Conservation (phyloP, 768 basidiomycete genomes). For the Candolleomyces eurysporus region DNA sequence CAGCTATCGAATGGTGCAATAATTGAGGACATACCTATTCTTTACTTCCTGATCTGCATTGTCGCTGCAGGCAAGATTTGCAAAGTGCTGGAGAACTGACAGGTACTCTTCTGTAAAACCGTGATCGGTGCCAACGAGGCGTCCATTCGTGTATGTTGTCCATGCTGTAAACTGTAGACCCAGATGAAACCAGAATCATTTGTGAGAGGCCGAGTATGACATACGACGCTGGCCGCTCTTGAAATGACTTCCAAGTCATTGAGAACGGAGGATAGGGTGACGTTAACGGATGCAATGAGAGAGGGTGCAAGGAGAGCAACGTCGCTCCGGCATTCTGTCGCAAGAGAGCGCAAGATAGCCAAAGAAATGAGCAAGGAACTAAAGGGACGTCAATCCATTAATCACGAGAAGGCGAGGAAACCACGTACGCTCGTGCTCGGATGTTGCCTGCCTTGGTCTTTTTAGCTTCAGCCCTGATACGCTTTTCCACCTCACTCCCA, state of each 20-base stretch:
- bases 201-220: constrained; percentile 24
- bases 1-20: constrained; percentile 2
- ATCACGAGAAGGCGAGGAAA: background rate
- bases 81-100: constrained; percentile 61
- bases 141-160: constrained; percentile 89
- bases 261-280: constrained; percentile 50
- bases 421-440: constrained; percentile 74
- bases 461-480: constrained; percentile 56
- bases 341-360: constrained; percentile 75
- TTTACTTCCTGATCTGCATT: constrained; percentile 64
- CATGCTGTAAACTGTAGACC: constrained; percentile 76
- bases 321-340: constrained; percentile 85
- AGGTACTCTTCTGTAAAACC: constrained; percentile 69
- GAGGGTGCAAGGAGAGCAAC: constrained; percentile 71
- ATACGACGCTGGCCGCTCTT: constrained; percentile 76
- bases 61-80: constrained; percentile 52
- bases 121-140: constrained; percentile 76
- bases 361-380: constrained; percentile 83
- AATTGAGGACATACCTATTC: constrained; percentile 54
- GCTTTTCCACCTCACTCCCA: constrained; percentile 74
- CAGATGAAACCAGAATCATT: background rate
- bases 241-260: constrained; percentile 75
- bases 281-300: constrained; percentile 63
- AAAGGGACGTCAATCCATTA: constrained; percentile 9
- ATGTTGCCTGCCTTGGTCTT: constrained; percentile 76